Evolutionary conservation across 352 stramenopile genomes (phyloP), one percentile per base, ranked within the genome.

Genomic region (Peronospora farinosa): DNA sequence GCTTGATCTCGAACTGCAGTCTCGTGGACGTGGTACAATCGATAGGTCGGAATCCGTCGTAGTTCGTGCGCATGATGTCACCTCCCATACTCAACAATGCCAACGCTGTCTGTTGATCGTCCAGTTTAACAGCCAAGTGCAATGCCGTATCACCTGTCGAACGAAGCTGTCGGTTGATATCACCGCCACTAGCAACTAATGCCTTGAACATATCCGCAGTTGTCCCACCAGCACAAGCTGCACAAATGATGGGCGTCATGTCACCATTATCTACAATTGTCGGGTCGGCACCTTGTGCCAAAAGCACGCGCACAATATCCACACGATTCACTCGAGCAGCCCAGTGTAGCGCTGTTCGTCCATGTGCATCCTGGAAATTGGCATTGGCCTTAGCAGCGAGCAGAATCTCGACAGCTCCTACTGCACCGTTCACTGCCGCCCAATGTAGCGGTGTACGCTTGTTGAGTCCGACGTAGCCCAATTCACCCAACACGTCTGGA

Each of bases 361-460:
- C 78, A 30, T 69, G 74, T 3, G 74, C 65, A 52, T 92, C 80
- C 39, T 85, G 69, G 30, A 77, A 73, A 47, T 92, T 81, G 0
- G 75, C 68, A 37, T 88, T 69, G 0, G 81, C 81, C 3, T 70
- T 70, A 1, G 76, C 74, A 32, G 64, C 67, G 7, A 92, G 46
- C 11, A 92, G 55, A 21, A 86, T 60, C 41, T 83, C 71, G 0
- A 86, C 69, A 0, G 78, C 75, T 21, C 71, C 50, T 33, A 76
- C 69, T 13, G 78, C 67, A 2, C 78, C 81, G 49, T 87, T 90
- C 4, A 92, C 54, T 0, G 78, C 75, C 9, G 81, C 81, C 81
- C 81, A 92, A 43, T 92, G 81, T 17, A 92, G 31, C 1, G 81
- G 81, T 7, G 78, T 90, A 19, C 81, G 78, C 47, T 87, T 86